Evolutionary conservation across 371 early-diverging fungal genomes (phyloP).

Genomic region (Capniomyces stellatus): DNA sequence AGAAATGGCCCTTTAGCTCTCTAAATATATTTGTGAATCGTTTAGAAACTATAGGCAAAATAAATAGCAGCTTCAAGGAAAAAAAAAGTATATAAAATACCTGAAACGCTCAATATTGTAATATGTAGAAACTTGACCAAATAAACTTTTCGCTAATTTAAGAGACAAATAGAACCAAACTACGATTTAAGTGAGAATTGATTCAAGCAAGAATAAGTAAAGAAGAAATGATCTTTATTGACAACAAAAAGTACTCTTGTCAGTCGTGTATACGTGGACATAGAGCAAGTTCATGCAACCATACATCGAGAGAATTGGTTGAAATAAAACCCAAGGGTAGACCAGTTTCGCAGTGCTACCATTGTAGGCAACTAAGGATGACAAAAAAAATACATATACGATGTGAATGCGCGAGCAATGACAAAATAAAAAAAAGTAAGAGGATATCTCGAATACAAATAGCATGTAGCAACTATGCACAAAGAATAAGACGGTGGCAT

Average conservation of each 20-base stretch:
- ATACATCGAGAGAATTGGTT: slow-evolving; percentile 41
- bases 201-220: no score
- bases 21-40: no score
- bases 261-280: slow-evolving; percentile 32
- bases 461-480: not conserved
- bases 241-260: slow-evolving; percentile 22
- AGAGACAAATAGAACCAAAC: no score
- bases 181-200: no score
- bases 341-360: slow-evolving; percentile 55
- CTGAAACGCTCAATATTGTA: no score
- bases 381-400: slow-evolving; percentile 56
- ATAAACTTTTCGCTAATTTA: no score
- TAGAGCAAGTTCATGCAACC: slow-evolving; percentile 40
- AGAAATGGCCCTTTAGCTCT: no score
- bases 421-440: not conserved
- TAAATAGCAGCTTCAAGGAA: no score
- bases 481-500: not conserved
- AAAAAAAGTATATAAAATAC: no score
- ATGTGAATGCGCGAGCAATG: slow-evolving; percentile 40
- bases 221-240: slow-evolving; percentile 11
- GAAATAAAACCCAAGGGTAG: slow-evolving; percentile 60
- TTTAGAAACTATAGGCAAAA: no score
- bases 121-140: no score
- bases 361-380: slow-evolving; percentile 55
- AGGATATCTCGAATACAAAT: not conserved